Percentiles rank a stretch among this genome's conserved stretches.
Evolutionary conservation across 1,284 basidiomycete species (phyloP).

Genomic region (Moesziomyces globuligerus): DNA sequence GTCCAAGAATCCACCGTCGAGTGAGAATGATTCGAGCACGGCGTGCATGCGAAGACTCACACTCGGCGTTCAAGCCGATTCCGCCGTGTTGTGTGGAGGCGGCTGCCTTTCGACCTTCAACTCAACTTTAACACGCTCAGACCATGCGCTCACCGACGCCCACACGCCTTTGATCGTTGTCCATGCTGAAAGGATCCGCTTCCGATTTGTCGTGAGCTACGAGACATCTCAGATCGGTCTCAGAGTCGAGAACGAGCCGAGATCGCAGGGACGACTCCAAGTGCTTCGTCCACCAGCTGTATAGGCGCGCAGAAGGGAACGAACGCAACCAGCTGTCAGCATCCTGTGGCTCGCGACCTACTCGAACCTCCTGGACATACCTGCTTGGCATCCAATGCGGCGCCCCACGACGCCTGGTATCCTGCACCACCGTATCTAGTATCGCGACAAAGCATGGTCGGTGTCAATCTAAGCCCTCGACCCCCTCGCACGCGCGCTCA

Average conservation of each 20-base stretch:
- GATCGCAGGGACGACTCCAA: neutral
- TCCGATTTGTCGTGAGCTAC: no score
- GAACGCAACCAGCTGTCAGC: neutral
- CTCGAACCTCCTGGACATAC: constrained; percentile 4
- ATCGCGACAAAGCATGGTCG: neutral
- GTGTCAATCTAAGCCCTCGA: neutral
- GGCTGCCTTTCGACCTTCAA: neutral
- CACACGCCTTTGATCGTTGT: no score
- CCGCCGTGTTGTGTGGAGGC: neutral
- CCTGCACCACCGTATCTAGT: constrained; percentile 47
- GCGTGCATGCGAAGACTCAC: neutral
- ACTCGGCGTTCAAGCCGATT: neutral
- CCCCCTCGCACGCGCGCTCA: neutral
- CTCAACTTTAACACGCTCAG: neutral
- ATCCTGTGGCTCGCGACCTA: neutral
- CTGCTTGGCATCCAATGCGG: constrained; percentile 43
- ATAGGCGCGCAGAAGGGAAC: neutral
- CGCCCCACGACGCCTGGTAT: constrained; percentile 61
- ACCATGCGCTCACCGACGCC: neutral
- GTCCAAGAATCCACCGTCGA: neutral
- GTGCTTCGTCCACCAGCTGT: constrained; percentile 32
- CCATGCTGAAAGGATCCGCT: no score
- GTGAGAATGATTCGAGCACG: neutral
- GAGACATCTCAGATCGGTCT: neutral
- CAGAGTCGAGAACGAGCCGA: neutral